These are phyloP conservation scores for Hyphochytrium catenoides DNA, from an alignment of 352 stramenopile species.

Conservation along the genomic window DNA sequence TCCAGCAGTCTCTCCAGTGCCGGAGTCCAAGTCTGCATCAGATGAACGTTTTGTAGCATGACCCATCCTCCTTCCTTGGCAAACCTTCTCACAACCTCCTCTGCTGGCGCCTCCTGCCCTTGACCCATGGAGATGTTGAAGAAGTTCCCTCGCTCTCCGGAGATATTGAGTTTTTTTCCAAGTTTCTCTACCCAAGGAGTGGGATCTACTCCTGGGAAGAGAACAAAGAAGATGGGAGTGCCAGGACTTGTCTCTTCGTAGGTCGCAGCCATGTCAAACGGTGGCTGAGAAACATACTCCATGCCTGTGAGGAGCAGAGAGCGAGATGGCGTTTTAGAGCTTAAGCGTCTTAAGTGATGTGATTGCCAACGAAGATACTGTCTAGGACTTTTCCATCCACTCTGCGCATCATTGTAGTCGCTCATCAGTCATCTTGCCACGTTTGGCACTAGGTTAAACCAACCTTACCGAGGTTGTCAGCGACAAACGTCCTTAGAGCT, in stretches of 20 bases:
- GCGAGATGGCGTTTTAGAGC: neutral
- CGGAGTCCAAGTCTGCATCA: slow-evolving; percentile 88
- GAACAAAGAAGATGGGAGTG: slow-evolving; percentile 84
- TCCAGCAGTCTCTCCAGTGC: slow-evolving; percentile 76
- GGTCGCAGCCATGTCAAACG: slow-evolving; percentile 72
- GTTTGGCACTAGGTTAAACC: no score
- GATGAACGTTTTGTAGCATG: slow-evolving; percentile 82
- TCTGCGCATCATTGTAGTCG: no score
- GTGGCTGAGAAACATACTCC: slow-evolving; percentile 67
- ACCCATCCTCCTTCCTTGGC: slow-evolving; percentile 80
- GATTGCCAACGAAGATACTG: no score
- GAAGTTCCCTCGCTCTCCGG: slow-evolving; percentile 75
- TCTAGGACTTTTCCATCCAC: no score
- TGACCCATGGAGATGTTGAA: slow-evolving; percentile 83
- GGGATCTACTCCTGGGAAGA: slow-evolving; percentile 80
- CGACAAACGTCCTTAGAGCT: slow-evolving; percentile 68
- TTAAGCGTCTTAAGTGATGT: neutral
- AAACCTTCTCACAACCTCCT: slow-evolving; percentile 65
- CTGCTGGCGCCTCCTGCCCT: slow-evolving; percentile 75
- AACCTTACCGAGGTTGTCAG: slow-evolving; percentile 27
- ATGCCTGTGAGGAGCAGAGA: slow-evolving; percentile 27
- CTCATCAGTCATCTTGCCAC: no score
- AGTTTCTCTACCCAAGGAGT: slow-evolving; percentile 83
- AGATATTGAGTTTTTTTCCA: slow-evolving; percentile 56
- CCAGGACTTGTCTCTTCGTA: slow-evolving; percentile 69